These are phyloP conservation scores for Globisporangium irregulare DNA, from an alignment of 352 stramenopile species.

Conservation along the genomic window DNA sequence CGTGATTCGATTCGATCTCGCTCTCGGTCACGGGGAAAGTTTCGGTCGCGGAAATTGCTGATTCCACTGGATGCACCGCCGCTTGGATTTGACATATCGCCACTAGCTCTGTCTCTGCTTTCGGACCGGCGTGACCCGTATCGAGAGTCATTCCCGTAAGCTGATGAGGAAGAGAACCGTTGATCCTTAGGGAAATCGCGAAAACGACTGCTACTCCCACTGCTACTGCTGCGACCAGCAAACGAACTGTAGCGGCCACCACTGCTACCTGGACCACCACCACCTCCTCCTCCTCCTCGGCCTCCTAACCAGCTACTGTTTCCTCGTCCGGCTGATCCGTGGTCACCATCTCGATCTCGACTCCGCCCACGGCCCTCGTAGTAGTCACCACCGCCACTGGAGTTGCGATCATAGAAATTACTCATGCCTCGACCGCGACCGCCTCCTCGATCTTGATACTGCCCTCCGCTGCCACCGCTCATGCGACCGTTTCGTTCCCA, in stretches of 20 bases:
- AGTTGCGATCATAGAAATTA: conserved; percentile 25
- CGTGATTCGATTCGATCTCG: conserved; percentile 21
- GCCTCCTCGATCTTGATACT: conserved; percentile 15
- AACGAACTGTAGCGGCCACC: conserved; percentile 20
- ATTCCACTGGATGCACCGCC: conserved; percentile 3
- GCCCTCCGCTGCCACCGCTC: conserved; percentile 30
- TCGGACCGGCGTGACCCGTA: conserved; percentile 30
- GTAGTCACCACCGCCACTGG: conserved; percentile 26
- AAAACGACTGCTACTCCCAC: conserved; percentile 29
- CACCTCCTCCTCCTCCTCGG: conserved; percentile 16
- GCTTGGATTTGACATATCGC: conserved; percentile 17
- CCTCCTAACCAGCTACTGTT: conserved; percentile 10
- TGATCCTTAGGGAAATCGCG: conserved; percentile 36
- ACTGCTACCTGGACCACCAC: conserved; percentile 17
- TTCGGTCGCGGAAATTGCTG: conserved; percentile 34
- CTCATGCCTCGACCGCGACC: conserved; percentile 16
- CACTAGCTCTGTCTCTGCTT: conserved; percentile 40
- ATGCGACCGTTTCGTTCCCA: conserved; percentile 18
- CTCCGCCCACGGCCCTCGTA: conserved; percentile 29
- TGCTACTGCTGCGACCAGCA: conserved; percentile 3
- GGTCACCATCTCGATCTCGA: conserved; percentile 36
- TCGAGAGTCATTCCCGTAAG: conserved; percentile 19
- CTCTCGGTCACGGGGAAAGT: conserved; percentile 32
- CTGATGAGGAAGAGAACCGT: neutral
- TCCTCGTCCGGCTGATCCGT: conserved; percentile 21